phyloP scores from a whole-genome alignment of 2,329 filamentous ascomycete genomes.

The Coniochaeta prunicola region DNA sequence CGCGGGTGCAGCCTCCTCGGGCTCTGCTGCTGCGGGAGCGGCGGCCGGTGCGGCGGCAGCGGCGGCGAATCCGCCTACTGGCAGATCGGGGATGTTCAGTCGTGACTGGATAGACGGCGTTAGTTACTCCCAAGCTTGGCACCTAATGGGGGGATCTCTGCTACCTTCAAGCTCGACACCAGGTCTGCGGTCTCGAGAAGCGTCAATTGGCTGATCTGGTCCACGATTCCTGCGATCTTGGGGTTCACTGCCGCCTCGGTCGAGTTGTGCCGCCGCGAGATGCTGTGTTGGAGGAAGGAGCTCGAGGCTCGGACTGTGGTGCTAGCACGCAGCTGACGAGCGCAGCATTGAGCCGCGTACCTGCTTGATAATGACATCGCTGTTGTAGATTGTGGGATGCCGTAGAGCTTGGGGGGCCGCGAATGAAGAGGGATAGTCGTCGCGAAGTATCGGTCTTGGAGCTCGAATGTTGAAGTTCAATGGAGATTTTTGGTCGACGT shows the following conservation, averaged over 20 bases:
- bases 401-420: neutral
- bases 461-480: conserved; percentile 4
- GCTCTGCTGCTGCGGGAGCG: conserved; percentile 64
- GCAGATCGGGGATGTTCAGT: conserved; percentile 97
- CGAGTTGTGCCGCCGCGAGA: conserved; percentile 76
- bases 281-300: conserved; percentile 38
- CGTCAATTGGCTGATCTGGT: conserved; percentile 98
- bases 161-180: conserved; percentile 89
- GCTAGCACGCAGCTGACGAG: conserved; percentile 50
- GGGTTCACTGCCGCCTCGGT: conserved; percentile 73
- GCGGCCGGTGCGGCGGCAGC: conserved; percentile 50
- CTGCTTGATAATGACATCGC: conserved; percentile 58
- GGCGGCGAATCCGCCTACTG: conserved; percentile 82
- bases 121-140: conserved; percentile 5
- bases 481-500: conserved; percentile 6
- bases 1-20: conserved; percentile 79
- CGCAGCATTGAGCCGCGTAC: conserved; percentile 57
- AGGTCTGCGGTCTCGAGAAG: conserved; percentile 95
- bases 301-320: conserved; percentile 37
- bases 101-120: conserved; percentile 53
- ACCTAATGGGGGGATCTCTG: neutral
- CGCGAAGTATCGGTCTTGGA: neutral
- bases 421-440: neutral
- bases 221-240: conserved; percentile 91
- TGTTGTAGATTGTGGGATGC: conserved; percentile 8